phyloP scores from a whole-genome alignment of 805 yeast genomes.

The Kodamaea leandrae region DNA sequence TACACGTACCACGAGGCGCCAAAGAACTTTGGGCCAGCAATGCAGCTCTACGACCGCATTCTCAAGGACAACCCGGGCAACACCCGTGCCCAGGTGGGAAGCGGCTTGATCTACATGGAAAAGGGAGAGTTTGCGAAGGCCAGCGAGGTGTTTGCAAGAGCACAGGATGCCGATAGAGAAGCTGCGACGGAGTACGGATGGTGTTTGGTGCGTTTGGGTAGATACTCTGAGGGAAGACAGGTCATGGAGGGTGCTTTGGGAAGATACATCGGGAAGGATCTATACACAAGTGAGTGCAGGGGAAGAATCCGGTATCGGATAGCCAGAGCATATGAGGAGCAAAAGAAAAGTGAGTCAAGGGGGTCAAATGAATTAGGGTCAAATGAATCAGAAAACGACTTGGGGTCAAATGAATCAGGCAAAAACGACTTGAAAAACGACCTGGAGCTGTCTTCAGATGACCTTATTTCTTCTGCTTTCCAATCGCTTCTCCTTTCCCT shows the following conservation, averaged over 20 bases:
- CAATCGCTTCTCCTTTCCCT: conserved; percentile 57
- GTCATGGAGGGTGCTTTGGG: conserved; percentile 45
- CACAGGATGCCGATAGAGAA: conserved; percentile 54
- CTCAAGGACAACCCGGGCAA: conserved; percentile 41
- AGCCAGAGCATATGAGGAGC: conserved; percentile 1
- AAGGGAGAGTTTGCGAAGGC: conserved; percentile 59
- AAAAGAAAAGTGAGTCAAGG: too few relatives aligned
- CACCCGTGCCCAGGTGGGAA: conserved; percentile 71
- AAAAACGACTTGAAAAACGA: too few relatives aligned
- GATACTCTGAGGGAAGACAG: conserved; percentile 50
- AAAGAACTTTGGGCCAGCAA: conserved; percentile 74
- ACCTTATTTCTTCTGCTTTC: not conserved
- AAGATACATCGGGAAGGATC: conserved; percentile 48
- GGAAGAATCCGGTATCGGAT: conserved; percentile 70
- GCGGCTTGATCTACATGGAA: conserved; percentile 73
- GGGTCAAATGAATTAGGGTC: too few relatives aligned
- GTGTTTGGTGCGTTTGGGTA: conserved; percentile 62
- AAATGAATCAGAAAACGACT: too few relatives aligned
- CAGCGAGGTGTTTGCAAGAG: conserved; percentile 46
- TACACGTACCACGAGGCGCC: conserved; percentile 90
- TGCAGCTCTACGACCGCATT: conserved; percentile 65
- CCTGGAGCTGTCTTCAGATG: too few relatives aligned
- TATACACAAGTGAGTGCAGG: conserved; percentile 51
- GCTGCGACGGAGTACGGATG: conserved; percentile 74
- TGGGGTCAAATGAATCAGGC: too few relatives aligned